phyloP scores from a whole-genome alignment of 768 basidiomycete genomes.

The Tylopilus cervinicoccineus region DNA sequence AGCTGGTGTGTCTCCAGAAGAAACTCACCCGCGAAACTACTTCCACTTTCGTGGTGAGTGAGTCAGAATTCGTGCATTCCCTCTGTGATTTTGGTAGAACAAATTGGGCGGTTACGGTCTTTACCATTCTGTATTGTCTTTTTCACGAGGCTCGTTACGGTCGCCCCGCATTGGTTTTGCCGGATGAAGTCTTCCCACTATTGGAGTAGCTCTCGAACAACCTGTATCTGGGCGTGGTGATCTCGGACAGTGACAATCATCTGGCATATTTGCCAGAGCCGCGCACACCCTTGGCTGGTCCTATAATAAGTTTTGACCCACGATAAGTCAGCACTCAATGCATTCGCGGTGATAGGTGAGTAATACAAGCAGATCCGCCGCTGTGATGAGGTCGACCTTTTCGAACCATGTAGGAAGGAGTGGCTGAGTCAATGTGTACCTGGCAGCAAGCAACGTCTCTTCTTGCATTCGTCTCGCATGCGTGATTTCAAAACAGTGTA shows the following conservation, averaged over 20 bases:
- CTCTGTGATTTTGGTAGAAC: neutral
- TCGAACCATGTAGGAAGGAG: conserved; percentile 20
- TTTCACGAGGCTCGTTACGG: neutral
- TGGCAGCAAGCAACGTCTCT: neutral
- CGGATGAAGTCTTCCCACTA: conserved; percentile 22
- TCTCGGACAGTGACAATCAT: neutral
- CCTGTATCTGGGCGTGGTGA: neutral
- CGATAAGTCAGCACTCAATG: neutral
- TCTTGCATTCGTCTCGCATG: neutral
- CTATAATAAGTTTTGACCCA: conserved; percentile 12
- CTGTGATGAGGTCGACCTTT: conserved; percentile 26
- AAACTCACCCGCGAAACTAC: conserved; percentile 12
- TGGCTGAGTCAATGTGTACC: conserved; percentile 21
- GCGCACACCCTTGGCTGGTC: neutral
- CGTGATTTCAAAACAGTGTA: neutral
- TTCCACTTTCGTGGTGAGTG: conserved; percentile 11
- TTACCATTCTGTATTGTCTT: neutral
- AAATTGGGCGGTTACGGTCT: neutral
- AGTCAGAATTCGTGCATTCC: conserved; percentile 13
- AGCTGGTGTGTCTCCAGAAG: neutral
- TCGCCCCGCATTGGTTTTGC: neutral
- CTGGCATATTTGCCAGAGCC: neutral
- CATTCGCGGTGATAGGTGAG: conserved; percentile 17
- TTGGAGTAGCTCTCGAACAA: neutral
- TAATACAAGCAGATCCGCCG: conserved; percentile 21